Conservation (phyloP, 2,329 filamentous ascomycete species). For the Clonostachys solani region DNA sequence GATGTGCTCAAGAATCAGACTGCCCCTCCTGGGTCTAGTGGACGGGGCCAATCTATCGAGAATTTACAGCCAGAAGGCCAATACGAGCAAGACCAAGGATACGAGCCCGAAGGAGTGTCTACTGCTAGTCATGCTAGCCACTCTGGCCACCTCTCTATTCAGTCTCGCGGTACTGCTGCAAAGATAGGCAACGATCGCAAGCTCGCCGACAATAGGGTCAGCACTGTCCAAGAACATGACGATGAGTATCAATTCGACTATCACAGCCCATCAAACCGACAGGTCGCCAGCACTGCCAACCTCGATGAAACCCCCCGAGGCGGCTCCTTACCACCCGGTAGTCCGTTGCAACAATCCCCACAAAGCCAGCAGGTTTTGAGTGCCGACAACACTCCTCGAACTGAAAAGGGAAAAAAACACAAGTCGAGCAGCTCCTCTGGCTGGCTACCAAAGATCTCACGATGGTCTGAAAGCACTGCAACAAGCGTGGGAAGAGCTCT, state of each 20-base stretch:
- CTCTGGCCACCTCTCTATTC: conserved; percentile 66
- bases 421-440: conserved; percentile 78
- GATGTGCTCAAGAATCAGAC: conserved; percentile 71
- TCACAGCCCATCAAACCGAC: conserved; percentile 31
- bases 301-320: conserved; percentile 32
- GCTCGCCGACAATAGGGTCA: conserved; percentile 76
- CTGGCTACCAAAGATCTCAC: conserved; percentile 86
- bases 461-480: conserved; percentile 95
- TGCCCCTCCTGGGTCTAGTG: conserved; percentile 35
- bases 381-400: conserved; percentile 72
- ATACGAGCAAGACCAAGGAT: conserved; percentile 68
- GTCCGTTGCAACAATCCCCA: conserved; percentile 53
- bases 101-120: conserved; percentile 81
- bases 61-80: conserved; percentile 58
- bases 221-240: conserved; percentile 80
- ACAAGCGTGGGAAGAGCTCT: conserved; percentile 81
- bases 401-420: conserved; percentile 79
- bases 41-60: conserved; percentile 61
- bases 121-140: conserved; percentile 65
- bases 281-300: conserved; percentile 45
- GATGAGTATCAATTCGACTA: conserved; percentile 64
- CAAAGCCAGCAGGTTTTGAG: conserved; percentile 41
- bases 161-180: conserved; percentile 34
- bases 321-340: conserved; percentile 49
- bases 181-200: conserved; percentile 46